Evolutionary conservation across 2,329 filamentous ascomycete species (phyloP).

Genomic region (Penicillium sp.): DNA sequence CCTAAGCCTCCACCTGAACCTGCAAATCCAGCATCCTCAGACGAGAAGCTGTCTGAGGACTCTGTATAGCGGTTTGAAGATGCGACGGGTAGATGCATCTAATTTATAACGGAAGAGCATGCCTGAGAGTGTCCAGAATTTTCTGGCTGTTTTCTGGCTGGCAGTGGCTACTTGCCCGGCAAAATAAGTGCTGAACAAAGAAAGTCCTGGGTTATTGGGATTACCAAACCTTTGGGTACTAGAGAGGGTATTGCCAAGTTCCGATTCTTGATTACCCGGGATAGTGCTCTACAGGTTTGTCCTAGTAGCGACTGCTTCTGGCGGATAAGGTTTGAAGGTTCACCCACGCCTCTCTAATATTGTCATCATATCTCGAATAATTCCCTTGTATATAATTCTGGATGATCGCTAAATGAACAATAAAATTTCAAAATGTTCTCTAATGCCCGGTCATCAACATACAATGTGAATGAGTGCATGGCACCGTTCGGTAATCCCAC

Average conservation of each 20-base stretch:
- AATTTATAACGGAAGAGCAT: not conserved
- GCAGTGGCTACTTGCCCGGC: too few relatives aligned
- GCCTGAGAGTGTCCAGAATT: not conserved
- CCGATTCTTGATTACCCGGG: too few relatives aligned
- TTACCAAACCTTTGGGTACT: too few relatives aligned
- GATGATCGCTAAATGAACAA: not conserved
- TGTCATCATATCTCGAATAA: not conserved
- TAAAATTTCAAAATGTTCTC: not conserved
- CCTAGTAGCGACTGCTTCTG: not conserved
- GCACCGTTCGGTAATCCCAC: not conserved
- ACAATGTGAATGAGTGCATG: not conserved
- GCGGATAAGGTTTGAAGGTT: not conserved
- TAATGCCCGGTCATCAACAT: not conserved
- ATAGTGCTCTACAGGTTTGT: not conserved
- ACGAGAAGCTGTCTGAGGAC: constrained; percentile 12
- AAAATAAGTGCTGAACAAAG: not conserved
- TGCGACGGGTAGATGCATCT: not conserved
- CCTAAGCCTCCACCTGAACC: constrained; percentile 8
- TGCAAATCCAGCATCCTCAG: constrained; percentile 2
- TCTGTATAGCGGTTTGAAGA: constrained; percentile 4
- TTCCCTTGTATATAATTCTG: not conserved
- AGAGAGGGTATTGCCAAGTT: not conserved
- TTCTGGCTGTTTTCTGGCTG: not conserved
- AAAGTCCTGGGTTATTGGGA: not conserved
- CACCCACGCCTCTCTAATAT: not conserved